Percentiles rank a stretch among this genome's conserved stretches.
Evolutionary conservation across 2,329 filamentous ascomycete genomes (phyloP).

Genomic region (Fusarium floridanum): DNA sequence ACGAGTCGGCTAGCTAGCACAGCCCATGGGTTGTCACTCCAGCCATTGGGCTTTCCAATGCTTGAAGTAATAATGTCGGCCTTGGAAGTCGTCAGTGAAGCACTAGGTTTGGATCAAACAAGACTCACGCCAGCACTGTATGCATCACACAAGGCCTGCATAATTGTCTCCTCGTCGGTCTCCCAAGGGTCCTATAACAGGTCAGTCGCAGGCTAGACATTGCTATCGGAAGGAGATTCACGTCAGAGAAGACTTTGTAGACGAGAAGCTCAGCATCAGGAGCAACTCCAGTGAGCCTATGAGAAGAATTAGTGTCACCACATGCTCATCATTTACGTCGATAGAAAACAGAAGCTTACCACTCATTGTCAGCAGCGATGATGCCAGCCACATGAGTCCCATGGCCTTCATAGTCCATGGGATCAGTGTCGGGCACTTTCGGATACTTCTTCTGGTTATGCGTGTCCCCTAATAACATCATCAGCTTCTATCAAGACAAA

Average conservation of each 20-base stretch:
- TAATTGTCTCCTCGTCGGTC: slow-evolving; percentile 52
- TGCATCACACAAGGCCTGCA: slow-evolving; percentile 53
- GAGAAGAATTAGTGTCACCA: not conserved
- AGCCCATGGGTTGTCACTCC: slow-evolving; percentile 58
- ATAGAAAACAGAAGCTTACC: slow-evolving; percentile 29
- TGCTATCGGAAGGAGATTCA: slow-evolving; percentile 5
- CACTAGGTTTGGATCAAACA: not conserved
- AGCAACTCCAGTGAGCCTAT: slow-evolving; percentile 59
- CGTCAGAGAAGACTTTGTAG: slow-evolving; percentile 59
- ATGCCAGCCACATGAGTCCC: slow-evolving; percentile 62
- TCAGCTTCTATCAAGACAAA: slow-evolving; percentile 15
- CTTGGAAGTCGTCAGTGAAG: slow-evolving; percentile 28
- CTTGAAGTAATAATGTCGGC: slow-evolving; percentile 60
- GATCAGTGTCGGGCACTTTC: slow-evolving; percentile 52
- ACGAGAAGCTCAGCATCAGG: slow-evolving; percentile 59
- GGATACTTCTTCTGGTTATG: slow-evolving; percentile 47
- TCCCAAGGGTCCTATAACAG: slow-evolving; percentile 44
- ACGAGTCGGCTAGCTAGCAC: slow-evolving; percentile 57
- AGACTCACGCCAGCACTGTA: slow-evolving; percentile 50
- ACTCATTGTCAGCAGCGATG: slow-evolving; percentile 59
- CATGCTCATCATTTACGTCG: not conserved
- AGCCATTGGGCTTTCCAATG: slow-evolving; percentile 56
- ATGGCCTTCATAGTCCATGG: slow-evolving; percentile 52
- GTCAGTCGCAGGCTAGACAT: not conserved
- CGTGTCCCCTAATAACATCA: slow-evolving; percentile 44